Percentiles rank a stretch among this genome's conserved stretches.
phyloP scores from a whole-genome alignment of 2,329 filamentous ascomycete species.

The Trichoderma koningii region DNA sequence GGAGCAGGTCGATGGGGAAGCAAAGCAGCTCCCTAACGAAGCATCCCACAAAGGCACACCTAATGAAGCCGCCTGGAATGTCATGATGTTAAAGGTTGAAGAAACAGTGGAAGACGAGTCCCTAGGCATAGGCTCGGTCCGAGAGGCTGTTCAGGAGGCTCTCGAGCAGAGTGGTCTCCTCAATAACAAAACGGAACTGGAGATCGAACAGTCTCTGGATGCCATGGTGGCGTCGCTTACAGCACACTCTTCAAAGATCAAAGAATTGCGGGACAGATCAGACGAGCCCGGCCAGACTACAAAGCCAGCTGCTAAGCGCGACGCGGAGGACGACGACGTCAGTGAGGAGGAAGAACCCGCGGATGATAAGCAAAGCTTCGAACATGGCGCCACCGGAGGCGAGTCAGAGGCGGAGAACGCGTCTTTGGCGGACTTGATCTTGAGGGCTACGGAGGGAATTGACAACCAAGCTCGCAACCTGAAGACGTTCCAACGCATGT shows the following conservation, averaged over 20 bases:
- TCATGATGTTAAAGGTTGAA: constrained; percentile 57
- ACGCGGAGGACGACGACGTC: not conserved
- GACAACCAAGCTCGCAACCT: constrained; percentile 47
- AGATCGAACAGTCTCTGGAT: constrained; percentile 53
- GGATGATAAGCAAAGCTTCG: not conserved
- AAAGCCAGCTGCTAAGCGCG: not conserved
- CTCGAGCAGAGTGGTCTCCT: constrained; percentile 58
- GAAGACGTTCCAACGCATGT: constrained; percentile 53
- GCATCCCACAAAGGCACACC: constrained; percentile 31
- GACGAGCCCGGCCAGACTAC: constrained; percentile 29
- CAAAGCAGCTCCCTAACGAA: constrained; percentile 31
- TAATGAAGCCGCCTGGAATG: constrained; percentile 52
- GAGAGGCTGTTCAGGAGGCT: constrained; percentile 57
- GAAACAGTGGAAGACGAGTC: constrained; percentile 61
- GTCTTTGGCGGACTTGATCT: constrained; percentile 53
- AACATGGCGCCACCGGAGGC: not conserved
- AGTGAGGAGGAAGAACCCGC: not conserved
- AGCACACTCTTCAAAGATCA: constrained; percentile 36
- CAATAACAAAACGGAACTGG: constrained; percentile 47
- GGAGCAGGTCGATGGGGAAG: constrained; percentile 33
- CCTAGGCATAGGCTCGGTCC: constrained; percentile 52
- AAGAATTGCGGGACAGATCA: constrained; percentile 30
- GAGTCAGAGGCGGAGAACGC: constrained; percentile 28
- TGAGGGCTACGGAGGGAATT: constrained; percentile 52
- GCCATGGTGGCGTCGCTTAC: constrained; percentile 54